A percentile compares a stretch with the other conserved stretches of the same genome.
phyloP scores from a whole-genome alignment of 495 filamentous ascomycete genomes.

The Hypomontagnella submonticulosa region DNA sequence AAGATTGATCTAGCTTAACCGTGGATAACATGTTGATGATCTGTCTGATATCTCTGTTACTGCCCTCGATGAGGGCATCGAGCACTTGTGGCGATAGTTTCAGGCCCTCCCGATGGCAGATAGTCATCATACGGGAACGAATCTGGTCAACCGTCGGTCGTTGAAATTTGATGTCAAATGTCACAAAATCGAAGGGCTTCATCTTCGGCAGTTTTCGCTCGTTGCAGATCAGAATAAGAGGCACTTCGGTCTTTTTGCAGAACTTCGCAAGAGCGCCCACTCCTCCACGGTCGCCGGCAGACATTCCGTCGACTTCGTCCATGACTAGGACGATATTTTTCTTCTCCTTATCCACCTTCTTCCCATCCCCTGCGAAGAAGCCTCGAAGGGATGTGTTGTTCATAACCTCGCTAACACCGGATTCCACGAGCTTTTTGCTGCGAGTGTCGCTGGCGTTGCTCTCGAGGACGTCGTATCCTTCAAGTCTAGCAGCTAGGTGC shows the following conservation, averaged over 20 bases:
- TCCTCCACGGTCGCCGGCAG: constrained; percentile 93
- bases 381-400: constrained; percentile 93
- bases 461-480: constrained; percentile 93
- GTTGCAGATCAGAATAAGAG: constrained; percentile 98
- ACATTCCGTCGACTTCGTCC: constrained; percentile 99
- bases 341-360: constrained; percentile 80
- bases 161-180: constrained; percentile 85
- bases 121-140: constrained; percentile 88
- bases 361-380: constrained; percentile 87
- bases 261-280: constrained; percentile 93
- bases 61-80: constrained; percentile 94
- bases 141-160: constrained; percentile 91
- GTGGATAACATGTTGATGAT: constrained; percentile 99
- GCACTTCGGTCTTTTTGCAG: constrained; percentile 93
- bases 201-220: constrained; percentile 93
- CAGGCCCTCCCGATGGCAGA: constrained; percentile 90
- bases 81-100: constrained; percentile 88
- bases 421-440: constrained; percentile 96
- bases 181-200: constrained; percentile 92
- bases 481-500: constrained; percentile 90
- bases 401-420: constrained; percentile 83
- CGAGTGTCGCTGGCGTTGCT: constrained; percentile 97
- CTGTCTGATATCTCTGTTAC: constrained; percentile 93
- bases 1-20: constrained; percentile 82
- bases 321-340: constrained; percentile 96